Percentiles rank a stretch among this genome's conserved stretches.
Evolutionary conservation across 2,329 filamentous ascomycete genomes (phyloP).

Genomic region (Xylaria sp.): DNA sequence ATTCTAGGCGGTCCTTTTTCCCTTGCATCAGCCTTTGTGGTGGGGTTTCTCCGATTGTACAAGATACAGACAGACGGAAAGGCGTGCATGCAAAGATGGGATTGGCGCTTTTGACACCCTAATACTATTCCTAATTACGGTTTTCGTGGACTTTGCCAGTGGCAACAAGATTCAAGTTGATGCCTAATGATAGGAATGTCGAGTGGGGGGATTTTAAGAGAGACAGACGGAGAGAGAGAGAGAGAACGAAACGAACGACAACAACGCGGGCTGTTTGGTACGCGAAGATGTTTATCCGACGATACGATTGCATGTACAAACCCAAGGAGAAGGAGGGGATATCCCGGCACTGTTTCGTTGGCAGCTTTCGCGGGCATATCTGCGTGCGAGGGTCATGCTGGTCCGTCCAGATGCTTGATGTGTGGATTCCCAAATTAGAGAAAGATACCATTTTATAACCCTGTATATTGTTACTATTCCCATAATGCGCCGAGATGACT

Average conservation of each 20-base stretch:
- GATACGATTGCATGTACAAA: constrained; percentile 20
- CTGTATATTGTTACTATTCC: too few species aligned
- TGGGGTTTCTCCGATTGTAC: constrained; percentile 10
- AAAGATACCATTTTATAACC: too few species aligned
- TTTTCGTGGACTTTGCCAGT: constrained; percentile 15
- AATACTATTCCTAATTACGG: constrained; percentile 29
- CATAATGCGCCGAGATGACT: too few species aligned
- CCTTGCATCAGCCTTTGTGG: constrained; percentile 13
- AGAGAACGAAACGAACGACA: background rate
- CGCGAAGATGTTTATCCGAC: constrained; percentile 14
- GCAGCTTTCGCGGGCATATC: constrained; percentile 3
- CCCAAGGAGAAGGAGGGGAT: constrained; percentile 3
- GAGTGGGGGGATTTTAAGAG: background rate
- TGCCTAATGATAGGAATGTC: constrained; percentile 6
- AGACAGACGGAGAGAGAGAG: background rate
- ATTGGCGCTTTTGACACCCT: constrained; percentile 10
- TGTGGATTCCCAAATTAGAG: too few species aligned
- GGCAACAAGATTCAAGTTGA: constrained; percentile 1
- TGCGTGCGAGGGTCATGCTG: constrained; percentile 8
- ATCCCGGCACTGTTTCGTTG: constrained; percentile 3
- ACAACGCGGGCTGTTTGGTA: constrained; percentile 7
- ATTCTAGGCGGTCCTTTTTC: constrained; percentile 24
- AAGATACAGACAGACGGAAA: constrained; percentile 1
- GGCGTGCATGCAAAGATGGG: constrained; percentile 7
- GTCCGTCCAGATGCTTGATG: too few species aligned